Evolutionary conservation across 805 yeast genomes (phyloP), one percentile per base, ranked within the genome.

Genomic region (Kregervanrija pseudodelftensis): DNA sequence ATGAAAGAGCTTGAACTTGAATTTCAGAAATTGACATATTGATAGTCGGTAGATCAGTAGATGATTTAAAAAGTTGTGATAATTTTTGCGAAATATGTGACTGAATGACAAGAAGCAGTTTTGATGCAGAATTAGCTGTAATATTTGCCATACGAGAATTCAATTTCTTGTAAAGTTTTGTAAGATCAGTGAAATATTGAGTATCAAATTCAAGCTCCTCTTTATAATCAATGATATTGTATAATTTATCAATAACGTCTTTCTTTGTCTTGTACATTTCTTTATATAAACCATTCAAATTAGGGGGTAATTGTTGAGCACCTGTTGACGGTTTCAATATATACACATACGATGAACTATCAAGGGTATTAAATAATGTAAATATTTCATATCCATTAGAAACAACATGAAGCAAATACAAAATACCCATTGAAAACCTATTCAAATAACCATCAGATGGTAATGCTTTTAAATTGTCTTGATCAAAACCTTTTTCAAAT

Each of bases 401-500:
- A 7, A 74, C 73, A 42, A 83, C 65, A 57, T 89, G 96, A 33
- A 83, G 68, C 42, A 88, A 56, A 55, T 84, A 85, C 4, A 82
- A 65, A 10, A 81, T 65, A 36, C 77, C 80, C 69, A 82, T 68
- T 5, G 68, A 62, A 51, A 82, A 77, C 33, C 71, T 64, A 41
- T 68, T 64, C 50, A 88, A 64, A 54, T 88, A 87, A 37, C 68
- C 62, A 3, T 68, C 70, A 11, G 74, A 58, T 5, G 77, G 76
- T 5, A 73, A 65, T 43, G 65, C 58, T 30, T 67, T 66, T 44
- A 77, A 60, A 60, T 81, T 80, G 41, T 76, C 76, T 45, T 76
- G 57, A 11, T 83, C 78, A 62, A 95, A 95, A 0, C 99, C 99
- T 47, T 76, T 74, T 53, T 86, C 89, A 46, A 93, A 66, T 30